Evolutionary conservation across 2,329 filamentous ascomycete genomes (phyloP).

Genomic region (Madurella mycetomatis): DNA sequence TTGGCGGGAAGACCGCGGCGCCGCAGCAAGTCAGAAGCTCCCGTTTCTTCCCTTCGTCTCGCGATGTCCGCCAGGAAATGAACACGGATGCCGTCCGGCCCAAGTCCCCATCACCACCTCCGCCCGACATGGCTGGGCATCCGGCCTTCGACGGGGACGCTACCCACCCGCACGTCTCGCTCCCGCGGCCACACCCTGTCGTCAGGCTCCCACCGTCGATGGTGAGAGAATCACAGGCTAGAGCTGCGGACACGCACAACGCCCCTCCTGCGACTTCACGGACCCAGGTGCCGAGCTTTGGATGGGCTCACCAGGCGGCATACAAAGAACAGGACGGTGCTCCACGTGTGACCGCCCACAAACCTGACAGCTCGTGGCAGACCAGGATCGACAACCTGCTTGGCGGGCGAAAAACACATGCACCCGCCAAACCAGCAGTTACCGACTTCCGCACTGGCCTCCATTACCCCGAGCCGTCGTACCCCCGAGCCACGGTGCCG

Average conservation of each 20-base stretch:
- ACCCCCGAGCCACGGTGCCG: constrained; percentile 47
- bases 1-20: constrained; percentile 19
- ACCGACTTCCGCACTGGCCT: constrained; percentile 56
- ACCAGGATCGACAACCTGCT: constrained; percentile 78
- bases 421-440: constrained; percentile 52
- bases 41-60: constrained; percentile 54
- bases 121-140: constrained; percentile 65
- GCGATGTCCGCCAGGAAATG: constrained; percentile 31
- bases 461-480: constrained; percentile 48
- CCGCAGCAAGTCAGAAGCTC: constrained; percentile 49
- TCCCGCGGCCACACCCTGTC: constrained; percentile 66
- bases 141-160: constrained; percentile 67
- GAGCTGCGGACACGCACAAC: not conserved
- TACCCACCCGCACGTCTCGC: constrained; percentile 61
- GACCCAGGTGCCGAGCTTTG: constrained; percentile 18
- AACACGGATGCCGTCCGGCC: constrained; percentile 32
- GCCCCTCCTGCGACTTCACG: constrained; percentile 7
- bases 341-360: constrained; percentile 5
- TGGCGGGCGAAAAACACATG: constrained; percentile 57
- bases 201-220: constrained; percentile 71
- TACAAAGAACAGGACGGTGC: constrained; percentile 18
- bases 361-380: constrained; percentile 51
- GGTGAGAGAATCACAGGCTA: constrained; percentile 29
- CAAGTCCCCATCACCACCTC: constrained; percentile 64
- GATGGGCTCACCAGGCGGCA: constrained; percentile 22